Base-by-base conservation (phyloP, 441 rosid genomes). In the Pelargonium cotyledonis region DNA sequence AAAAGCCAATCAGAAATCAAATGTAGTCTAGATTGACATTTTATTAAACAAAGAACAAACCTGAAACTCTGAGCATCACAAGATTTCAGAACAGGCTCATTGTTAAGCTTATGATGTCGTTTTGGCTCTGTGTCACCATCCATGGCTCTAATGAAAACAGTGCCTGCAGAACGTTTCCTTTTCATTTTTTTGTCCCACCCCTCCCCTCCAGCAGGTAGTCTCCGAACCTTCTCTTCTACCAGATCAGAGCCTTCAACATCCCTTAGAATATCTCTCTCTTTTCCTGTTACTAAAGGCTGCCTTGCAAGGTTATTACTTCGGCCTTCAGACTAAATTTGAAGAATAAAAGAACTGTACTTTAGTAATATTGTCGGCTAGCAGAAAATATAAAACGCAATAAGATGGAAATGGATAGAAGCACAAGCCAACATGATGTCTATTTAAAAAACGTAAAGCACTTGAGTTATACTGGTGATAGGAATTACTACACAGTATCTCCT, bases 101-200 rank as follows among this genome's bases (percentile, higher is more conserved):
- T 80, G 51, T 71, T 79, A 62, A 79, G 67, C 71, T 84, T 87
- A 66, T 73, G 82, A 70, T 78, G 81, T 60, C 84, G 75, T 75
- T 81, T 84, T 63, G 64, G 61, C 23, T 87, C 88, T 68, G 83
- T 83, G 49, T 85, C 89, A 68, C 65, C 69, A 69, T 82, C 81
- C 66, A 80, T 35, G 47, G 83, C 73, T 75, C 92, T 80, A 66
- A 72, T 66, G 62, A 79, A 78, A 67, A 79, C 82, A 61, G 75
- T 71, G 63, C 86, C 85, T 5, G 80, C 79, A 19, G 92, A 81
- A 64, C 88, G 88, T 75, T 77, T 87, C 79, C 80, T 80, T 82
- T 81, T 85, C 81, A 81, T 82, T 81, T 80, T 87, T 72, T 76
- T 82, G 41, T 85, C 89, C 92, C 92, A 87, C 51, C 85, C 85